phyloP scores from a whole-genome alignment of 768 basidiomycete genomes.

The Lactarius vividus region DNA sequence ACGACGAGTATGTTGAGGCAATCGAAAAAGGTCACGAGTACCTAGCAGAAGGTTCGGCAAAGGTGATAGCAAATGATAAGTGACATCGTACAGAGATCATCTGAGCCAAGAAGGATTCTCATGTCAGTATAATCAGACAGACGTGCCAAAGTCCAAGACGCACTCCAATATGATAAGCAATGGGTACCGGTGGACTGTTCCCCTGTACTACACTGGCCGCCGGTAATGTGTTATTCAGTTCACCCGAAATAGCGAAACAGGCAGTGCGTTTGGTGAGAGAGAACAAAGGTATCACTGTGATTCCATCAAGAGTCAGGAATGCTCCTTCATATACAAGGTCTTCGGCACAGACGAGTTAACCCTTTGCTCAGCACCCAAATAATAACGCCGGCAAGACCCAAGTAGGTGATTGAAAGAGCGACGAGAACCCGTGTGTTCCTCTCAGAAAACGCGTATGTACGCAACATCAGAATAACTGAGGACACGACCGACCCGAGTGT shows the following conservation, averaged over 20 bases:
- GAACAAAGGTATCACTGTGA: conserved; percentile 10
- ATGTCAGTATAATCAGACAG: neutral
- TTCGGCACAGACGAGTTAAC: conserved; percentile 4
- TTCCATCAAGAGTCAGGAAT: conserved; percentile 1
- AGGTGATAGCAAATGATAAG: neutral
- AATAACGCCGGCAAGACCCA: conserved; percentile 1
- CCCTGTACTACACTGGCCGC: neutral
- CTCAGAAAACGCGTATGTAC: conserved; percentile 26
- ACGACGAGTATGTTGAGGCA: conserved; percentile 17
- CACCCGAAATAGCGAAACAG: conserved; percentile 19
- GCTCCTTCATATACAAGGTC: neutral
- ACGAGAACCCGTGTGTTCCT: conserved; percentile 1
- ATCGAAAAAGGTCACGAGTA: conserved; percentile 14
- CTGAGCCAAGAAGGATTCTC: too few species aligned
- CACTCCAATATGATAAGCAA: conserved; percentile 21
- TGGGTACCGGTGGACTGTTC: neutral
- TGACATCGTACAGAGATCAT: conserved; percentile 14
- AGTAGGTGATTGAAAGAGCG: conserved; percentile 4
- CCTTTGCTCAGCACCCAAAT: conserved; percentile 14
- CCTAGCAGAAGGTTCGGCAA: neutral
- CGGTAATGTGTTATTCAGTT: neutral
- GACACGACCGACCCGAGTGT: neutral
- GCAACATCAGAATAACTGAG: conserved; percentile 25
- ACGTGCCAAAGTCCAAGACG: neutral
- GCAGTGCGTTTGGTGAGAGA: neutral